A percentile compares a stretch with the other conserved stretches of the same genome.
phyloP scores from a whole-genome alignment of 1,284 basidiomycete species.

The Ceratobasidium papillatum region DNA sequence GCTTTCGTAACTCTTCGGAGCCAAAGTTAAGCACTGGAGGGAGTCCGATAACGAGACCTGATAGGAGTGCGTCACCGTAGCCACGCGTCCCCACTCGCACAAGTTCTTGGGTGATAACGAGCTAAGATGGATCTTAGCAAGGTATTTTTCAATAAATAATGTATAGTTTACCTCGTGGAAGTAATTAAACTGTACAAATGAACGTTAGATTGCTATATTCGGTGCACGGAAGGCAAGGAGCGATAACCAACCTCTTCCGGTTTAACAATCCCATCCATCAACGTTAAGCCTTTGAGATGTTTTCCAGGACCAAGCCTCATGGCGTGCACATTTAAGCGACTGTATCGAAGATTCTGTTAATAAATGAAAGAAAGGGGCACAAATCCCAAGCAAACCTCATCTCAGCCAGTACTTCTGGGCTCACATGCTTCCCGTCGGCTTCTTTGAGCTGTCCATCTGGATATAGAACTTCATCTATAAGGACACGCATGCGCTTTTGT shows the following conservation, averaged over 20 bases:
- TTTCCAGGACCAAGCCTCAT: slow-evolving; percentile 67
- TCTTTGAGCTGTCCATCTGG: slow-evolving; percentile 51
- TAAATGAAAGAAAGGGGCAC: background rate
- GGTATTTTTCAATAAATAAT: background rate
- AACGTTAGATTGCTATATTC: background rate
- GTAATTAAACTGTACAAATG: slow-evolving; percentile 67
- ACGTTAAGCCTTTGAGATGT: slow-evolving; percentile 81
- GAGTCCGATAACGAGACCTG: slow-evolving; percentile 60
- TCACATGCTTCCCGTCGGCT: slow-evolving; percentile 46
- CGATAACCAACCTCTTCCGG: slow-evolving; percentile 81
- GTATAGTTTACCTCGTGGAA: slow-evolving; percentile 73
- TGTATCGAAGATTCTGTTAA: slow-evolving; percentile 36
- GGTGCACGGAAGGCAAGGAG: slow-evolving; percentile 47
- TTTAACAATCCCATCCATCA: slow-evolving; percentile 84
- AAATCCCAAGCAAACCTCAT: slow-evolving; percentile 50
- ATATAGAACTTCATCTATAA: slow-evolving; percentile 52
- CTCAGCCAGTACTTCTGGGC: slow-evolving; percentile 51
- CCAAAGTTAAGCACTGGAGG: slow-evolving; percentile 88
- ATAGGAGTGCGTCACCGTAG: slow-evolving; percentile 78
- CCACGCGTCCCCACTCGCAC: slow-evolving; percentile 80
- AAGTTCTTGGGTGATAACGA: slow-evolving; percentile 90
- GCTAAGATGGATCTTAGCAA: slow-evolving; percentile 53
- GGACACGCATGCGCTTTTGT: slow-evolving; percentile 52
- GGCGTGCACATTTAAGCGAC: slow-evolving; percentile 56
- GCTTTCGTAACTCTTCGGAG: slow-evolving; percentile 75